phyloP scores from a whole-genome alignment of 2,329 filamentous ascomycete genomes.

The Zelopaecilomyces penicillatus region DNA sequence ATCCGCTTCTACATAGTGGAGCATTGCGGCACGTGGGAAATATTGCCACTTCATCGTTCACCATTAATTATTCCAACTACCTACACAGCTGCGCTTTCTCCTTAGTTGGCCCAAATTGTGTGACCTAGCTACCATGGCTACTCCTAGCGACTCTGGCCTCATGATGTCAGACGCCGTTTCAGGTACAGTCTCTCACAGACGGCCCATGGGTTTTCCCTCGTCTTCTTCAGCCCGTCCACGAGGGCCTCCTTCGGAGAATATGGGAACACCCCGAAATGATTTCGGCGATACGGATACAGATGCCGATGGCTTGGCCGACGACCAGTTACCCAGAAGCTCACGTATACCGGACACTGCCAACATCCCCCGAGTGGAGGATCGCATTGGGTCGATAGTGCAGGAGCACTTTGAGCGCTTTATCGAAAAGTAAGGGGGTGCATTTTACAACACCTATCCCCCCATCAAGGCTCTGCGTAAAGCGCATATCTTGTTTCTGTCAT shows the following conservation, averaged over 20 bases:
- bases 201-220: conserved; percentile 34
- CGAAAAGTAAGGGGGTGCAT: conserved; percentile 49
- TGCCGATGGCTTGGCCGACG: conserved; percentile 52
- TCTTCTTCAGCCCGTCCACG: conserved; percentile 46
- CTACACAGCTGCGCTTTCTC: too few relatives aligned
- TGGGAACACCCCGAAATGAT: conserved; percentile 53
- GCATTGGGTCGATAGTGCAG: conserved; percentile 65
- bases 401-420: conserved; percentile 73
- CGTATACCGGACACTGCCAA: conserved; percentile 39
- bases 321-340: conserved; percentile 48
- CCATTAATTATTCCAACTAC: too few relatives aligned
- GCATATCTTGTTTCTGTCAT: background rate
- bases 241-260: conserved; percentile 54
- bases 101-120: too few relatives aligned
- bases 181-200: conserved; percentile 33
- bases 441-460: background rate
- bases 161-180: conserved; percentile 49
- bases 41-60: too few relatives aligned
- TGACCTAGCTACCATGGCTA: conserved; percentile 31
- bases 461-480: background rate
- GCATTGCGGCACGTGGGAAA: too few relatives aligned
- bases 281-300: conserved; percentile 38
- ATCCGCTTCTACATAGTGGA: too few relatives aligned
- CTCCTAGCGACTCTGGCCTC: conserved; percentile 48
- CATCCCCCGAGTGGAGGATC: conserved; percentile 67